These are phyloP conservation scores for Cystobasidiaceae sp. DNA, from an alignment of 1,284 basidiomycete species.

Conservation along the genomic window DNA sequence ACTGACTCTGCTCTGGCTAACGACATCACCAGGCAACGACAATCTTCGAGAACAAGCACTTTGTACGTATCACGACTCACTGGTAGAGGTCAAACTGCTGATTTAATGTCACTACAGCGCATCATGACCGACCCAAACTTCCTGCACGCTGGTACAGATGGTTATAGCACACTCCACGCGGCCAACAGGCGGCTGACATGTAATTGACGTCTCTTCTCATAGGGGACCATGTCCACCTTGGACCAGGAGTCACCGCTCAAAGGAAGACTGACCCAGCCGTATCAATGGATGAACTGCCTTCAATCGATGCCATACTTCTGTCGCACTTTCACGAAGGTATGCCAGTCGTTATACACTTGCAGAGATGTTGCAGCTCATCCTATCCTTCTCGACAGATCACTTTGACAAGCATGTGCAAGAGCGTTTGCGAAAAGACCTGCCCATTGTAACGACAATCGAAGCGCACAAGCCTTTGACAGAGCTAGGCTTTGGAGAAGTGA, in stretches of 20 bases:
- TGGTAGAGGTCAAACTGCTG: neutral
- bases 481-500: constrained; percentile 37
- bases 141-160: constrained; percentile 21
- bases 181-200: neutral
- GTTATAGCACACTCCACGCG: neutral
- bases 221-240: constrained; percentile 34
- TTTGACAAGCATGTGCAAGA: constrained; percentile 43
- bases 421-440: constrained; percentile 41
- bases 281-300: constrained; percentile 36
- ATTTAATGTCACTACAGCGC: constrained; percentile 28
- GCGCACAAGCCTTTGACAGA: constrained; percentile 30
- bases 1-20: neutral
- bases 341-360: neutral
- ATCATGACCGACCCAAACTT: constrained; percentile 45
- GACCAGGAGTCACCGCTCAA: constrained; percentile 41
- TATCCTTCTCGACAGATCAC: constrained; percentile 33
- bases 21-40: constrained; percentile 12
- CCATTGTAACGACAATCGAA: constrained; percentile 44
- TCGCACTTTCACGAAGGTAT: constrained; percentile 24
- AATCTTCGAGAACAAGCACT: constrained; percentile 27
- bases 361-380: neutral
- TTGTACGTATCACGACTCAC: neutral
- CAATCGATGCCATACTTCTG: constrained; percentile 35
- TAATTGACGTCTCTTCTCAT: neutral
- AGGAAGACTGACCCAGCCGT: constrained; percentile 43